Evolutionary conservation across 2,329 filamentous ascomycete genomes (phyloP), one percentile per base, ranked within the genome.

Genomic region (Fusarium sororula): DNA sequence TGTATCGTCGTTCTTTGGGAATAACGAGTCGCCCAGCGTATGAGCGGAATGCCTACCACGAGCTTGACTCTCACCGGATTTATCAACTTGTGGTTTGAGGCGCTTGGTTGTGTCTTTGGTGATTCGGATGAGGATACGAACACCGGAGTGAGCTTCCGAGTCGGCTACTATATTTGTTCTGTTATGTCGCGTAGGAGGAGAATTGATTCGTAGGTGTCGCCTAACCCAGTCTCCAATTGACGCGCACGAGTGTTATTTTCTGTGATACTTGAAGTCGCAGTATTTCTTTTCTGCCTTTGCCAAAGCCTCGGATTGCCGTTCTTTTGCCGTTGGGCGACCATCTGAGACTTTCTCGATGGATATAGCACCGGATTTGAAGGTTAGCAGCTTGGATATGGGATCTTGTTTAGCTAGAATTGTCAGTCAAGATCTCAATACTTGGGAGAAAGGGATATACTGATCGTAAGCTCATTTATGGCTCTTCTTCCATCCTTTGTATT

Each of bases 251-350:
- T 32, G 12, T 48, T 28, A 1, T 3, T 14, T 0, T 28, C 14
- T 1, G 53, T 32, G 3, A 8, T 2, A 0, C 28, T 60, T 0
- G 54, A 60, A 20, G 4, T 26, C 3, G 17, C 2, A 1, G 48
- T 22, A 4, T 50, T 56, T 32, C 6, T 38, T 32, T 10, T 13
- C 5, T 14, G 24, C 63, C 13, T 24, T 63, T 4, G 17, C 2
- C 0, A 48, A 32, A 1, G 47, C 26, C 1, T 38, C 39, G 0
- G 62, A 45, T 20, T 65, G 56, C 1, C 22, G 39, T 11, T 62
- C 56, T 6, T 35, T 62, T 5, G 38, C n/a, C 0, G 7, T 18
- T 9, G 26, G 7, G 3, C 4, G 2, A 6, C 22, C 56, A 4
- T 7, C n/a, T 22, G 18, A 9, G 1, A 65, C n/a, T 0, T 24